Evolutionary conservation across 495 filamentous ascomycete genomes (phyloP).

Genomic region (Cladorrhinum samala): DNA sequence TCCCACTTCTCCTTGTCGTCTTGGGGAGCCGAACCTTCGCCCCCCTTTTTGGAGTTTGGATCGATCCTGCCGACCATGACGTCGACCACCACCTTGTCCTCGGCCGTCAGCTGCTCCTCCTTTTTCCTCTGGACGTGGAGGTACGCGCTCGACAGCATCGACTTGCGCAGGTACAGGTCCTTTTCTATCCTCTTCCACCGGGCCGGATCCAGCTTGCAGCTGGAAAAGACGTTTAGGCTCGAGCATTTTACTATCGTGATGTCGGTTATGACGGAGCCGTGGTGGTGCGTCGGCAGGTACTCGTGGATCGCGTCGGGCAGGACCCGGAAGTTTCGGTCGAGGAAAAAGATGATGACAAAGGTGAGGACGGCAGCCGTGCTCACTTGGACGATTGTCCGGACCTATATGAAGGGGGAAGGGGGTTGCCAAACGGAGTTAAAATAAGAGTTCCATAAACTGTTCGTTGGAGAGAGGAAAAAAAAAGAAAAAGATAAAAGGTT

Average conservation of each 20-base stretch:
- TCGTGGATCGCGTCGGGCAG: slow-evolving; percentile 76
- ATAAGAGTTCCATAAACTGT: no score
- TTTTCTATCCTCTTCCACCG: slow-evolving; percentile 85
- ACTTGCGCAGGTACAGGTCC: slow-evolving; percentile 74
- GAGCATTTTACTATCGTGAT: slow-evolving; percentile 77
- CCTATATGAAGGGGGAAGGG: slow-evolving; percentile 33
- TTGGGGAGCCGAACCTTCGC: slow-evolving; percentile 41
- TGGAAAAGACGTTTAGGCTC: slow-evolving; percentile 64
- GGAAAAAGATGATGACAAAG: slow-evolving; percentile 63
- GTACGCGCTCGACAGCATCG: slow-evolving; percentile 73
- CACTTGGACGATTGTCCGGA: slow-evolving; percentile 81
- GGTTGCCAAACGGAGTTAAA: no score
- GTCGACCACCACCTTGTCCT: slow-evolving; percentile 79
- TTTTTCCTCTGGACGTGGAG: slow-evolving; percentile 79
- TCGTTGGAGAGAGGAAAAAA: no score
- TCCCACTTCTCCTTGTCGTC: slow-evolving; percentile 66
- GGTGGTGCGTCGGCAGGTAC: slow-evolving; percentile 74
- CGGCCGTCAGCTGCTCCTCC: slow-evolving; percentile 71
- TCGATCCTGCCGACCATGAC: slow-evolving; percentile 72
- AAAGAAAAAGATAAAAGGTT: no score
- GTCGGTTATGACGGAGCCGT: slow-evolving; percentile 80
- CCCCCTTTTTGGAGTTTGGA: slow-evolving; percentile 46
- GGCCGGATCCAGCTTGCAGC: slow-evolving; percentile 69
- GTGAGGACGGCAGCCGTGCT: slow-evolving; percentile 58
- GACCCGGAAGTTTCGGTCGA: slow-evolving; percentile 76